Base-by-base conservation (phyloP, 1,284 basidiomycete genomes). In the Peniophora sp. region DNA sequence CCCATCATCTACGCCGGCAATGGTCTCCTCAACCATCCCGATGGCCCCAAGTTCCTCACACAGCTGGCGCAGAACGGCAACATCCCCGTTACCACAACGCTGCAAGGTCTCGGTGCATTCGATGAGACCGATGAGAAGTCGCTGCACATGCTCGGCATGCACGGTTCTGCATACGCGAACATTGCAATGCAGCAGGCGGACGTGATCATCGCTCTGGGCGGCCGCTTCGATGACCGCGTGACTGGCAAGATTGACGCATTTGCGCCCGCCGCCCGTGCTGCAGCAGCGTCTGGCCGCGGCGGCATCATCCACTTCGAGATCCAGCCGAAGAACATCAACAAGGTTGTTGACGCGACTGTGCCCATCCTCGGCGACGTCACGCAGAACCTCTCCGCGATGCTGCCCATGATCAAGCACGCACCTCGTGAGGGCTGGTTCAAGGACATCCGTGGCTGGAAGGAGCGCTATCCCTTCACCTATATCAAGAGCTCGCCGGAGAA, bases 301-400 rank as follows among this genome's bases (percentile, higher is more conserved):
- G 97, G 96, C 50, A 97, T 99, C 73, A 95, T 99, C 62, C 96
- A 99, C 73, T 98, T 98, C 64, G 97, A 99, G 74, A 94, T 99
- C 60, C 87, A 88, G 74, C 92, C 96, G 47, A 98, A 99, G 78
- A 99, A 99, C 74, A 83, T 99, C 72, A 99, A 99, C 82, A 99
- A 99, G 73, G 94, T 99, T 55, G 84, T 99, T 49, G 86, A 99
- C 59, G 94, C 97, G 23, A 86, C 89, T 47, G 90, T 97, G 55
- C 92, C 97, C 49, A 79, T 99, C 59, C 81, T 97, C 48, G 96
- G 96, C 49, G 96, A 99, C 64, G 95, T 98, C 51, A 79, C 90
- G 23, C 71, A 85, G 47, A 96, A 92, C 66, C 71, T 99, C 55
- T 81, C 77, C 20, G 75, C 85, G 37, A 79, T 98, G 56, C 83